A percentile compares a stretch with the other conserved stretches of the same genome.
Conservation (phyloP, 1,284 basidiomycete genomes). For the Neonothopanus nambi region DNA sequence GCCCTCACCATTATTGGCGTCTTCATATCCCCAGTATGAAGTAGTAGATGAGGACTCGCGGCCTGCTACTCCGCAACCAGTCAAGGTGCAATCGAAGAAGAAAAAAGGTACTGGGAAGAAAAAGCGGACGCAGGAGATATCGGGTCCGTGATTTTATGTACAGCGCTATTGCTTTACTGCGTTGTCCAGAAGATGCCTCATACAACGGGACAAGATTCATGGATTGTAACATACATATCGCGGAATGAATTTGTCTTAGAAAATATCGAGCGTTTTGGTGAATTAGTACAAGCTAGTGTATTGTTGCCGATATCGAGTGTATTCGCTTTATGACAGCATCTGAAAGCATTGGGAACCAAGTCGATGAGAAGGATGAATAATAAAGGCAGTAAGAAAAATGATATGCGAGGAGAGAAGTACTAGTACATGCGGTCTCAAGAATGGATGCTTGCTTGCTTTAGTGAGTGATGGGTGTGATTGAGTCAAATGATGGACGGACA, state of each 20-base stretch:
- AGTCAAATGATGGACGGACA: not conserved
- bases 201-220: not conserved
- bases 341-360: not conserved
- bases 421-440: not conserved
- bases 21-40: conserved; percentile 64
- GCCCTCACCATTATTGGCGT: conserved; percentile 37
- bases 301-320: conserved; percentile 1
- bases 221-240: not conserved
- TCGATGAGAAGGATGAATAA: not conserved
- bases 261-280: not conserved
- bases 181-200: not conserved
- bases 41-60: conserved; percentile 48
- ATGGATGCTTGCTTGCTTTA: not conserved
- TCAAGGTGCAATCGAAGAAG: conserved; percentile 70
- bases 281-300: conserved; percentile 4
- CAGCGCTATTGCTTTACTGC: not conserved
- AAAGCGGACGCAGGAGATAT: conserved; percentile 46
- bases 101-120: conserved; percentile 73
- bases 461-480: not conserved
- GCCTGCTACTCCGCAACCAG: conserved; percentile 65
- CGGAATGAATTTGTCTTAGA: not conserved
- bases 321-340: conserved; percentile 8
- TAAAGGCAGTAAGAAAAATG: not conserved
- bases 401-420: not conserved
- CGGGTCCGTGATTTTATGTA: not conserved